Percentiles rank a stretch among this genome's conserved stretches.
These are phyloP conservation scores for Helicostylum pulchrum DNA, from an alignment of 192 early-diverging fungal species.

Conservation along the genomic window DNA sequence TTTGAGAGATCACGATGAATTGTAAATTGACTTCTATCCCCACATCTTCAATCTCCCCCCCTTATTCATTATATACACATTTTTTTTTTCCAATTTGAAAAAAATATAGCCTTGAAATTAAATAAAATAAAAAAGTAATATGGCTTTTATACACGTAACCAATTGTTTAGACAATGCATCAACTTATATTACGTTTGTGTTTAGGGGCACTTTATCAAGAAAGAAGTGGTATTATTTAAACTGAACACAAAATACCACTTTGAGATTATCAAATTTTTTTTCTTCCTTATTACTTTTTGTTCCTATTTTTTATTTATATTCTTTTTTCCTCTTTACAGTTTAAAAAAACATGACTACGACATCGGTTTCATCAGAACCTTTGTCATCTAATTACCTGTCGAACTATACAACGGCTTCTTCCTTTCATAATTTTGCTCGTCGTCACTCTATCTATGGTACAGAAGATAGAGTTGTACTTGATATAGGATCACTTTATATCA, in stretches of 20 bases:
- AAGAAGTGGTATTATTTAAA: too few relatives aligned
- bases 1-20: slow-evolving; percentile 27
- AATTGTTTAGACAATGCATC: too few relatives aligned
- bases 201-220: too few relatives aligned
- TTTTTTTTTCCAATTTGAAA: background rate
- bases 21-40: slow-evolving; percentile 9
- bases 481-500: slow-evolving; percentile 76
- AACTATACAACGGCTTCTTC: slow-evolving; percentile 19
- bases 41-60: background rate
- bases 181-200: too few relatives aligned
- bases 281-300: too few relatives aligned
- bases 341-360: slow-evolving; percentile 23
- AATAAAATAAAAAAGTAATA: too few relatives aligned
- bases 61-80: background rate
- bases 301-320: too few relatives aligned
- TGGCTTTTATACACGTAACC: too few relatives aligned
- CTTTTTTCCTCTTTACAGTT: background rate
- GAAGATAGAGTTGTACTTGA: slow-evolving; percentile 89
- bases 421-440: slow-evolving; percentile 32
- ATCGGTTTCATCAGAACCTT: slow-evolving; percentile 21
- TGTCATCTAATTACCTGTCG: slow-evolving; percentile 23
- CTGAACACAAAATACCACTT: too few relatives aligned
- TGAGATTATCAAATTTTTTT: too few relatives aligned
- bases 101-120: too few relatives aligned
- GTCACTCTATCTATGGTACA: slow-evolving; percentile 64